These are phyloP conservation scores for Eimeria acervulina DNA, from an alignment of 169 alveolate genomes.

Conservation along the genomic window DNA sequence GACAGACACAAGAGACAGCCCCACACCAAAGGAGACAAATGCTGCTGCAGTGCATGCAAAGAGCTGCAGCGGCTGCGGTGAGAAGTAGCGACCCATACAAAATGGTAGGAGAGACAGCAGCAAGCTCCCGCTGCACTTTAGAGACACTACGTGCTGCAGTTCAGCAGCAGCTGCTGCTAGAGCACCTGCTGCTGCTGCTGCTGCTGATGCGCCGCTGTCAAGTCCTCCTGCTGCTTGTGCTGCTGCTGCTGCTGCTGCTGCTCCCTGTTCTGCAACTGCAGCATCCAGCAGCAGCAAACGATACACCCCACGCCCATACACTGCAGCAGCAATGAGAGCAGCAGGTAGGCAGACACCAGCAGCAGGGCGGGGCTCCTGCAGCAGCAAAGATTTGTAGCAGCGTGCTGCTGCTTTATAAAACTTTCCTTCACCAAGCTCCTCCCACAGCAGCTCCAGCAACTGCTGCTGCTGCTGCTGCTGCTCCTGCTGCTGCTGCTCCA, in stretches of 20 bases:
- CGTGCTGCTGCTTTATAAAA: neutral
- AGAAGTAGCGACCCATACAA: constrained; percentile 19
- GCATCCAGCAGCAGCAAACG: constrained; percentile 43
- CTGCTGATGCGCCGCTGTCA: too few relatives aligned
- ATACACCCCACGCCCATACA: constrained; percentile 47
- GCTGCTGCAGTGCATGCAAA: constrained; percentile 43
- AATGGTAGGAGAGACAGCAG: neutral
- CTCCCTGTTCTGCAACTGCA: neutral
- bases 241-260: neutral
- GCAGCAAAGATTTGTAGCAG: constrained; percentile 36
- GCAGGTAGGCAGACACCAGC: constrained; percentile 58
- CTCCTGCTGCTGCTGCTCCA: constrained; percentile 1
- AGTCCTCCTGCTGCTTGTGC: too few relatives aligned
- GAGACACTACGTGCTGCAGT: neutral
- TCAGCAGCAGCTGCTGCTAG: too few relatives aligned
- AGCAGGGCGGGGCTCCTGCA: neutral
- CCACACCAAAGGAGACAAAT: constrained; percentile 37
- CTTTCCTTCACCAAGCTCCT: neutral
- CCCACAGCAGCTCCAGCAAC: constrained; percentile 6
- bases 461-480: constrained; percentile 39
- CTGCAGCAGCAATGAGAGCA: neutral
- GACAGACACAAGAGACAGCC: constrained; percentile 30
- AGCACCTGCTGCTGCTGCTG: neutral
- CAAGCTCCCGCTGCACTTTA: neutral
- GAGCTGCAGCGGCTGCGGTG: constrained; percentile 68